phyloP scores from a whole-genome alignment of 225 moss, liverwort and hornwort species.

The Bryoerythrophyllum caledonicum region DNA sequence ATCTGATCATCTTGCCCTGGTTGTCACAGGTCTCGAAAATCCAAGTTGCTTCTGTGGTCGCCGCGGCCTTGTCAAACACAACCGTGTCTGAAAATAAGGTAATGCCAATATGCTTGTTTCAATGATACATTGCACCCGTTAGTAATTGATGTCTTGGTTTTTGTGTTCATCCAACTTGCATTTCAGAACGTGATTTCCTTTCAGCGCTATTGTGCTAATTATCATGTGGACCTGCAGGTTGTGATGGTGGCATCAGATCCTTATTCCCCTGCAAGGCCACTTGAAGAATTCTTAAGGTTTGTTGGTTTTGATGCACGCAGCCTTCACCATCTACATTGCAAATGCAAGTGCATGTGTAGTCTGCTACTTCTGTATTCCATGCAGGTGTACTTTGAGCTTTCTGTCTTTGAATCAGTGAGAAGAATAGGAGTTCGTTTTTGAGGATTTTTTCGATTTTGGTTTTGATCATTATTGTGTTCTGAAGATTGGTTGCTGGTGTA shows the following conservation, averaged over 20 bases:
- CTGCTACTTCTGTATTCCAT: constrained; percentile 10
- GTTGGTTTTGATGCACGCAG: constrained; percentile 22
- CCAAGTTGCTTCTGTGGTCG: constrained; percentile 83
- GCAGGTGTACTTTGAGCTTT: background rate
- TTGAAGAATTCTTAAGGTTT: constrained; percentile 84
- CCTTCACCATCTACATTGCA: background rate
- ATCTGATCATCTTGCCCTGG: constrained; percentile 26
- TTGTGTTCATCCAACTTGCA: background rate
- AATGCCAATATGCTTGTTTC: background rate
- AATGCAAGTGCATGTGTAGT: constrained; percentile 11
- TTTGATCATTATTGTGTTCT: background rate
- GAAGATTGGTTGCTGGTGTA: constrained; percentile 13
- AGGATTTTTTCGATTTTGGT: background rate
- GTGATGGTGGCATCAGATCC: constrained; percentile 80
- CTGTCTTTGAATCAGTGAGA: background rate
- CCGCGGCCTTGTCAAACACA: constrained; percentile 68
- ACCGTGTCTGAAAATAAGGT: constrained; percentile 82
- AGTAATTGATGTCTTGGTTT: constrained; percentile 1
- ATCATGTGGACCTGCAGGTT: constrained; percentile 47
- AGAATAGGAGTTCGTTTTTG: background rate
- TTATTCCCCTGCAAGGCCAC: constrained; percentile 56
- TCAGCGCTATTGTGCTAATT: constrained; percentile 10
- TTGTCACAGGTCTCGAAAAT: constrained; percentile 80
- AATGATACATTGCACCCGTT: background rate
- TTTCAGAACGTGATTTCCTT: background rate